Evolutionary conservation across 768 basidiomycete species (phyloP).

Genomic region (Neoboletus subvelutipes): DNA sequence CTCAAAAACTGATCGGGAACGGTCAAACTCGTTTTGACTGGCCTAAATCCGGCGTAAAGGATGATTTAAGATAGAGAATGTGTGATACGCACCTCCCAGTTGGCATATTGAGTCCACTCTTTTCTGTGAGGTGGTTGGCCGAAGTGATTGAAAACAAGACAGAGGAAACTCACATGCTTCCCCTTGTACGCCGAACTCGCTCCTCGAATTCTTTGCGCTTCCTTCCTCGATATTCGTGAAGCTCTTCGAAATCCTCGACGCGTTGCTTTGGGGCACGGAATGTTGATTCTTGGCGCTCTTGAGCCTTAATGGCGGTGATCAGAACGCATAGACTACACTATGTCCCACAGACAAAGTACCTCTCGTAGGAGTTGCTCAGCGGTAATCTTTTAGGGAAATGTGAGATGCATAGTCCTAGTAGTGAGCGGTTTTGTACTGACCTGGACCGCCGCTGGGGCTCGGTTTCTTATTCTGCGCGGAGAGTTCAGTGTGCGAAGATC

Average conservation of each 20-base stretch:
- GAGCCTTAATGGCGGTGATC: conserved; percentile 55
- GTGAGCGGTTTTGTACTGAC: conserved; percentile 40
- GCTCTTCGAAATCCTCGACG: conserved; percentile 92
- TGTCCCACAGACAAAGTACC: conserved; percentile 39
- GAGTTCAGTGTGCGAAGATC: conserved; percentile 1
- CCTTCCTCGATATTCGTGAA: conserved; percentile 86
- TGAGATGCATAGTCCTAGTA: conserved; percentile 8
- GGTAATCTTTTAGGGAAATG: conserved; percentile 67
- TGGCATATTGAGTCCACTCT: conserved; percentile 85
- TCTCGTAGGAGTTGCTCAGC: conserved; percentile 97
- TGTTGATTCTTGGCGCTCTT: conserved; percentile 93
- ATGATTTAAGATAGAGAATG: background rate
- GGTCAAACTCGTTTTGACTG: conserved; percentile 93
- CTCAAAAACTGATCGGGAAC: conserved; percentile 94
- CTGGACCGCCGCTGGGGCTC: conserved; percentile 92
- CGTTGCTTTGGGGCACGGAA: conserved; percentile 93
- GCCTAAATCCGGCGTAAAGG: conserved; percentile 48
- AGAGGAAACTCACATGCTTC: conserved; percentile 63
- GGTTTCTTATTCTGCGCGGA: conserved; percentile 81
- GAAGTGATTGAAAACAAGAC: background rate
- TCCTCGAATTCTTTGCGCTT: conserved; percentile 96
- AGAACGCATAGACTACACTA: background rate
- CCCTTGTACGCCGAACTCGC: conserved; percentile 73
- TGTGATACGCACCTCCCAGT: conserved; percentile 64
- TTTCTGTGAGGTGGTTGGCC: conserved; percentile 46